A percentile compares a stretch with the other conserved stretches of the same genome.
phyloP scores from a whole-genome alignment of 1,284 basidiomycete species.

The Ustilago vetiveriae region DNA sequence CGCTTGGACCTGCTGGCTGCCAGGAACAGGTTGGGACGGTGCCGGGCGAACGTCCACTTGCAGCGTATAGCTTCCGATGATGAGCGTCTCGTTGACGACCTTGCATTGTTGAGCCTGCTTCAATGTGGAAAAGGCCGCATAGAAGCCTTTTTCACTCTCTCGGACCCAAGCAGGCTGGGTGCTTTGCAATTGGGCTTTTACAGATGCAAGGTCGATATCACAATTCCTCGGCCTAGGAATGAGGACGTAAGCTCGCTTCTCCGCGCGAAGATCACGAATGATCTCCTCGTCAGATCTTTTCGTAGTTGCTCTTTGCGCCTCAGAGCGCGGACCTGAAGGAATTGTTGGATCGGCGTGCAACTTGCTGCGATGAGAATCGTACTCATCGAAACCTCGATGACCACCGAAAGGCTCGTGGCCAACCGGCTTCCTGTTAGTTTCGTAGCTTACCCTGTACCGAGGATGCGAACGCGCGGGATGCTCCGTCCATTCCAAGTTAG shows the following conservation, averaged over 20 bases:
- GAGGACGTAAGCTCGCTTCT: conserved; percentile 45
- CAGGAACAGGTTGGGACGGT: background rate
- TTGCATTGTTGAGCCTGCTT: conserved; percentile 44
- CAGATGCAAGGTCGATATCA: conserved; percentile 41
- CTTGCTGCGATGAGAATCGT: conserved; percentile 8
- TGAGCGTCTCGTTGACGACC: conserved; percentile 43
- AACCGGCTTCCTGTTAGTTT: conserved; percentile 5
- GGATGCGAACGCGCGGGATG: background rate
- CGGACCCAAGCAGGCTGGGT: conserved; percentile 55
- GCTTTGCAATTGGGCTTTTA: conserved; percentile 50
- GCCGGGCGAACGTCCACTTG: conserved; percentile 39
- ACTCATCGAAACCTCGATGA: conserved; percentile 10
- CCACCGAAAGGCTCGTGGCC: conserved; percentile 4
- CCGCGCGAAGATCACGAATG: conserved; percentile 20
- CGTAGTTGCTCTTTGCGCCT: background rate
- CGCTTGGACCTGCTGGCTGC: background rate
- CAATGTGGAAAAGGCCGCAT: conserved; percentile 55
- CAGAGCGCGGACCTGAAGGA: background rate
- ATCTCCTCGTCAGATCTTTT: conserved; percentile 26
- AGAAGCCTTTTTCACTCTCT: conserved; percentile 64
- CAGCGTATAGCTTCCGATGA: conserved; percentile 41
- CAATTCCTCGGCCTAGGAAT: conserved; percentile 42
- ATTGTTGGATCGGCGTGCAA: background rate
- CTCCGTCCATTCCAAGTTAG: conserved; percentile 6
- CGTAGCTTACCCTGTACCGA: conserved; percentile 4